Evolutionary conservation across 1,284 basidiomycete genomes (phyloP), one percentile per base, ranked within the genome.

Genomic region (Amylostereum areolatum): DNA sequence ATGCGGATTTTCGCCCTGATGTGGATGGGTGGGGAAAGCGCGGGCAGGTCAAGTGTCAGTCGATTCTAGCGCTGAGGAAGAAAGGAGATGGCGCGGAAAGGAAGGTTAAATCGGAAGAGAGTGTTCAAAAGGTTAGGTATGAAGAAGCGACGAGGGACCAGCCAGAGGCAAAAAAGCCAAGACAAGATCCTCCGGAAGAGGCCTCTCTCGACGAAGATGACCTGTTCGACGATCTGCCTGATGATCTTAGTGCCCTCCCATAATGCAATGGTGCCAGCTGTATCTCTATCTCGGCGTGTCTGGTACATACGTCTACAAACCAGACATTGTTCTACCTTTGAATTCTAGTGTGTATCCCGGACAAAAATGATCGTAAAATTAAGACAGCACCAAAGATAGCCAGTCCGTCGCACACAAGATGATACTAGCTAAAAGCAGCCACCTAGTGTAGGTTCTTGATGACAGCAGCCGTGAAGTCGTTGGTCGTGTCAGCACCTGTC

Each of bases 381-480:
- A 18, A 18, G 18, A 18, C 18, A 18, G 18, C 18, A 18, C 18
- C 18, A 1, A 18, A 18, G 18, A 18, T 18, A 18, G 18, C 18
- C 18, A 18, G 18, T 18, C 18, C 18, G 18, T 18, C 18, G 18
- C 18, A 18, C 18, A 18, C 18, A 18, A 1, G 18, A 18, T 18
- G 18, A 18, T 18, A 18, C 18, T 18, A 18, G 18, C 18, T 18
- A 18, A 18, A 18, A 18, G 18, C 18, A 32, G 50, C 48, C 45
- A 49, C 47, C 28, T 59, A 67, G 52, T 58, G 57, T 47, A 89
- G 71, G 59, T 80, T 84, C 69, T 85, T 81, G 71, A 95, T 91
- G 65, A 97, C 79, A 48, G 88, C 93, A 49, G 85, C 75, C 42
- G 94, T 97, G 73, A 97, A 93, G 60, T 97, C 92, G 43, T 89